Conservation (phyloP, 2,329 filamentous ascomycete genomes). For the Aspergillus japonicus region DNA sequence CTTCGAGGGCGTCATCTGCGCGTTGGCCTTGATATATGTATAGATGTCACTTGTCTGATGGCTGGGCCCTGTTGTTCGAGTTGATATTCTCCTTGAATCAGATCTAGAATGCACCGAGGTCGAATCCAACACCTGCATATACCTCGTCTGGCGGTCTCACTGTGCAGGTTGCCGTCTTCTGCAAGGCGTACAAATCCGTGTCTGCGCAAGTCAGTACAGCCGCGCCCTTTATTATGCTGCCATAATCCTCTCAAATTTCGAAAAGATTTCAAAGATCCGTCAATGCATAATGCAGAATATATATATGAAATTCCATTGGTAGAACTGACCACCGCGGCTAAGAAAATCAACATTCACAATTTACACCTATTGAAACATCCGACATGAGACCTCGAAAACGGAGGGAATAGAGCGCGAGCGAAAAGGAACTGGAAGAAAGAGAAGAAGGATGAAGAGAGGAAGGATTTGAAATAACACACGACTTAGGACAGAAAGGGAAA, state of each 20-base stretch:
- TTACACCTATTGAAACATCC: slow-evolving; percentile 33
- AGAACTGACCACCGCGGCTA: slow-evolving; percentile 10
- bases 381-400: slow-evolving; percentile 22
- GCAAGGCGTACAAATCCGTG: too few species aligned
- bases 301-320: slow-evolving; percentile 8
- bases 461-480: slow-evolving; percentile 6
- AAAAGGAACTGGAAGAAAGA: slow-evolving; percentile 9
- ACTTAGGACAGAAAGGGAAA: slow-evolving; percentile 13
- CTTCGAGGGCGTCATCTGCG: background rate
- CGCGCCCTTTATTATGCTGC: too few species aligned
- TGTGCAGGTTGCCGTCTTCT: too few species aligned
- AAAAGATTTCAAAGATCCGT: background rate
- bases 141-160: too few species aligned
- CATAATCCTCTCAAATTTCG: too few species aligned
- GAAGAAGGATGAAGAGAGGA: slow-evolving; percentile 1
- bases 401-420: slow-evolving; percentile 25
- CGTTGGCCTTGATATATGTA: too few species aligned
- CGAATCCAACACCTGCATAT: too few species aligned
- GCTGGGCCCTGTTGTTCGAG: too few species aligned
- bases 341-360: slow-evolving; percentile 24
- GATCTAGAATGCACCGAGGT: too few species aligned
- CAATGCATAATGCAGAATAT: background rate
- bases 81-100: too few species aligned
- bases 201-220: too few species aligned
- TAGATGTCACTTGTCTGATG: too few species aligned